phyloP scores from a whole-genome alignment of 1,284 basidiomycete species.

The Papiliotrema terrestris region DNA sequence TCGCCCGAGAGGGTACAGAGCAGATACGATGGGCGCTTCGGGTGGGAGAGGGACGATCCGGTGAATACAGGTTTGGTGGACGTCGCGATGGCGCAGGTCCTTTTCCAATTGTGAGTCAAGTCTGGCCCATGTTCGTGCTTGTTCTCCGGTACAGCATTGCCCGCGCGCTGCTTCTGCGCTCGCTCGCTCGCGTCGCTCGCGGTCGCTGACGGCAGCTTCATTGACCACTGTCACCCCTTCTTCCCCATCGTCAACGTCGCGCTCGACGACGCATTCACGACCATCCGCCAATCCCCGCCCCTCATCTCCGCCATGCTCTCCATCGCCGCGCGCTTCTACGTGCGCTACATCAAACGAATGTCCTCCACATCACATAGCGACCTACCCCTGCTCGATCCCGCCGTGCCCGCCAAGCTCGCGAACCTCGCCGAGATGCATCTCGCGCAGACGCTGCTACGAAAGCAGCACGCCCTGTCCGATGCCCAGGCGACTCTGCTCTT shows the following conservation, averaged over 20 bases:
- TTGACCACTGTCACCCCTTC: slow-evolving; percentile 34
- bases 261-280: slow-evolving; percentile 22
- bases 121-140: too few species aligned
- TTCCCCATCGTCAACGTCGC: slow-evolving; percentile 28
- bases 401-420: slow-evolving; percentile 21
- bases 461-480: slow-evolving; percentile 36
- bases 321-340: slow-evolving; percentile 32
- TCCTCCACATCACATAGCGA: neutral
- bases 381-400: slow-evolving; percentile 16
- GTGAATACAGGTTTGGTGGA: slow-evolving; percentile 25
- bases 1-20: neutral
- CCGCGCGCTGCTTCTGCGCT: too few species aligned
- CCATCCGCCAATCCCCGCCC: slow-evolving; percentile 25
- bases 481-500: slow-evolving; percentile 39
- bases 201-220: slow-evolving; percentile 12
- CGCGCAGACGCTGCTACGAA: slow-evolving; percentile 31
- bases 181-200: neutral
- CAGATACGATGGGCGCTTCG: slow-evolving; percentile 12
- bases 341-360: slow-evolving; percentile 14
- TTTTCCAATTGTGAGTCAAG: slow-evolving; percentile 24
- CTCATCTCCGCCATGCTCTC: slow-evolving; percentile 32
- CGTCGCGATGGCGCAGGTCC: slow-evolving; percentile 18
- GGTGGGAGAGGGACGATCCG: slow-evolving; percentile 26
- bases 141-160: too few species aligned
- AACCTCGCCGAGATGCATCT: slow-evolving; percentile 38